Evolutionary conservation across 306 rosid genomes (phyloP), one percentile per base, ranked within the genome.

Genomic region (Ceratonia siliqua): DNA sequence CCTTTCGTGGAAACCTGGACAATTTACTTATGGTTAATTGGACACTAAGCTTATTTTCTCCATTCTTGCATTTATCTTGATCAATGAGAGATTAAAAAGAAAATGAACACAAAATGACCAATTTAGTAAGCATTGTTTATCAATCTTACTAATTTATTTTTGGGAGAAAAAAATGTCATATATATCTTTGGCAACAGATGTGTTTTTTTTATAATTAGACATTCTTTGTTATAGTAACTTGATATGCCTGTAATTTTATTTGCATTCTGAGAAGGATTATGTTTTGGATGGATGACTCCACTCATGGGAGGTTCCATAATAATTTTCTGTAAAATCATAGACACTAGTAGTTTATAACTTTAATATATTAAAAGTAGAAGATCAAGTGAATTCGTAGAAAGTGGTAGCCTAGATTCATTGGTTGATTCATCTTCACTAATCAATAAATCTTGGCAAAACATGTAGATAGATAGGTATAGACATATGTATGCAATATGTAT

Each of bases 291-390:
- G 98, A 81, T 89, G 79, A 93, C 90, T 72, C 97, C 97, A 56
- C 92, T 93, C 22, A 78, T 93, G 97, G 72, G 85, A 78, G 97
- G 98, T n/a, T n/a, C n/a, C n/a, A n/a, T n/a, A n/a, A n/a, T n/a
- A n/a, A n/a, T n/a, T n/a, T n/a, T n/a, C n/a, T n/a, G n/a, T n/a
- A n/a, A n/a, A n/a, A n/a, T n/a, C n/a, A n/a, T n/a, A n/a, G n/a
- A n/a, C n/a, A n/a, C n/a, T n/a, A n/a, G n/a, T n/a, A n/a, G n/a
- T n/a, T n/a, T n/a, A n/a, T n/a, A n/a, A n/a, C n/a, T n/a, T n/a
- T n/a, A n/a, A n/a, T n/a, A n/a, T n/a, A n/a, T n/a, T n/a, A n/a
- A n/a, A n/a, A n/a, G n/a, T n/a, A n/a, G n/a, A n/a, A n/a, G n/a
- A n/a, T n/a, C n/a, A n/a, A n/a, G n/a, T n/a, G n/a, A n/a, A n/a